Conservation (phyloP, 345 rosid genomes). For the Noccaea caerulescens region DNA sequence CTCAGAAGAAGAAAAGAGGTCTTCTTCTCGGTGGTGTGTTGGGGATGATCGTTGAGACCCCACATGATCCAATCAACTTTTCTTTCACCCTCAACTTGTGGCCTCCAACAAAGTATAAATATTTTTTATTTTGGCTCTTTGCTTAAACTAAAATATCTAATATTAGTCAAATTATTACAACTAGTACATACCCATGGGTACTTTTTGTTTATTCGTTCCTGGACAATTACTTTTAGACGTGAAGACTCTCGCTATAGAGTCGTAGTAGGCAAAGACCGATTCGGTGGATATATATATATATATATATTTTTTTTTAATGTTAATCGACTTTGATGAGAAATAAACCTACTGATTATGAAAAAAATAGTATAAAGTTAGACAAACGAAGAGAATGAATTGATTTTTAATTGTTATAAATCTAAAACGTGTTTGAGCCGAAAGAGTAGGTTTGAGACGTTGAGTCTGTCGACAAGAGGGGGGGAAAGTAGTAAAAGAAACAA, state of each 20-base stretch:
- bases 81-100: conserved; percentile 29
- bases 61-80: conserved; percentile 39
- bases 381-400: conserved; percentile 1
- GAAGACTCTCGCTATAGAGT: not conserved
- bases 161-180: conserved; percentile 34
- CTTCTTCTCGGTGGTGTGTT: conserved; percentile 9
- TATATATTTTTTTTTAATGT: not conserved
- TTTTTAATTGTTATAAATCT: not conserved
- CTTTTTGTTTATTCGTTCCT: conserved; percentile 36
- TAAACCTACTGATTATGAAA: not conserved
- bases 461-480: not conserved
- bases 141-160: conserved; percentile 27
- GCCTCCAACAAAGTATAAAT: conserved; percentile 4
- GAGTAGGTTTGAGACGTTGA: conserved; percentile 7
- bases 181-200: conserved; percentile 26
- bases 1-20: not conserved
- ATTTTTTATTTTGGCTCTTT: conserved; percentile 18
- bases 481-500: not conserved
- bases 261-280: conserved; percentile 18
- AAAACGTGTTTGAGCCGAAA: conserved; percentile 38
- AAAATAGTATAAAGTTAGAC: conserved; percentile 16
- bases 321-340: not conserved
- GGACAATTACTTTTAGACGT: conserved; percentile 25
- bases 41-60: conserved; percentile 39
- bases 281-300: conserved; percentile 14